Percentiles rank a stretch among this genome's conserved stretches.
phyloP scores from a whole-genome alignment of 2,329 filamentous ascomycete genomes.

The Clonostachys byssicola region DNA sequence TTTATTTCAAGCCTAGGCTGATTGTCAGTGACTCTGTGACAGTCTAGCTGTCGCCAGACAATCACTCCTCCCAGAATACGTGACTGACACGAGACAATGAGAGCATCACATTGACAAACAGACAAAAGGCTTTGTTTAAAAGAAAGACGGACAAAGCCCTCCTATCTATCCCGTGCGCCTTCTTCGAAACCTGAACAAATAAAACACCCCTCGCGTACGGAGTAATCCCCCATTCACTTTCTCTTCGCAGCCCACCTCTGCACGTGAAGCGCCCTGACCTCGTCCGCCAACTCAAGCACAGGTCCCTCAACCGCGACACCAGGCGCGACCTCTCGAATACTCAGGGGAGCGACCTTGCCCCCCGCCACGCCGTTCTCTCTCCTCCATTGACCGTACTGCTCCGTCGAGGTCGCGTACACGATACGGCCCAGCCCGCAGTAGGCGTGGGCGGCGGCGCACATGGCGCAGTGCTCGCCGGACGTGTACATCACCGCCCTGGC shows the following conservation, averaged over 20 bases:
- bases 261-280: slow-evolving; percentile 19
- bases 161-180: no score
- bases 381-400: slow-evolving; percentile 19
- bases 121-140: no score
- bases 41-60: no score
- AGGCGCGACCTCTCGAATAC: slow-evolving; percentile 21
- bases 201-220: no score
- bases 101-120: no score
- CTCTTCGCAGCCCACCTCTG: slow-evolving; percentile 1
- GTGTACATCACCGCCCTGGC: slow-evolving; percentile 28
- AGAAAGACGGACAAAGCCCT: no score
- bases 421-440: slow-evolving; percentile 26
- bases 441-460: slow-evolving; percentile 28
- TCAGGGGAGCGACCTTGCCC: slow-evolving; percentile 11
- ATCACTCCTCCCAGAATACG: no score
- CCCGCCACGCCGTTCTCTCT: slow-evolving; percentile 14
- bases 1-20: no score
- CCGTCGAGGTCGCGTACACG: slow-evolving; percentile 22
- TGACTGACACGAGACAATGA: no score
- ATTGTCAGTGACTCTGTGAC: no score
- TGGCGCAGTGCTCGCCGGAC: slow-evolving; percentile 29
- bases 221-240: not conserved
- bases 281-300: slow-evolving; percentile 16
- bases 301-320: slow-evolving; percentile 19
- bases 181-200: no score